Evolutionary conservation across 202 grass and related monocot genomes (phyloP).

Genomic region (Cymbopogon flexuosus): DNA sequence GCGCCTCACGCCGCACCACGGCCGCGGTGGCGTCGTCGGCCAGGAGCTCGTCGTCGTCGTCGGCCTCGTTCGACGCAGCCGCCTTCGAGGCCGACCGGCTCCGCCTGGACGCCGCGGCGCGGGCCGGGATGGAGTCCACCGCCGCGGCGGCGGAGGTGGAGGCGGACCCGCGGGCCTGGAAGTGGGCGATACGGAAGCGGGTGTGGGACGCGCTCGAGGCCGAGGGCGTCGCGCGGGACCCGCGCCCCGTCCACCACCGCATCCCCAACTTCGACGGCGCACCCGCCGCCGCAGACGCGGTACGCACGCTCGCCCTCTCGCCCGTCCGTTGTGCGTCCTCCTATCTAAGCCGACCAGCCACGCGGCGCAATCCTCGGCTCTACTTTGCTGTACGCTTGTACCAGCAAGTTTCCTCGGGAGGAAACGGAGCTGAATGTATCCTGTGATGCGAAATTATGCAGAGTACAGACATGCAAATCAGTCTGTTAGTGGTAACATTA

Average conservation of each 20-base stretch:
- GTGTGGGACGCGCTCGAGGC: constrained; percentile 77
- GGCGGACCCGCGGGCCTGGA: constrained; percentile 54
- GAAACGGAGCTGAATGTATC: too few relatives aligned
- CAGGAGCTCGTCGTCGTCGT: constrained; percentile 9
- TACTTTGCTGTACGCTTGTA: background rate
- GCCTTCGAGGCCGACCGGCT: constrained; percentile 70
- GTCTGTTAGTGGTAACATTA: background rate
- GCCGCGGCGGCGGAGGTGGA: constrained; percentile 3
- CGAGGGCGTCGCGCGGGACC: constrained; percentile 55
- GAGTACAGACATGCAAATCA: too few relatives aligned
- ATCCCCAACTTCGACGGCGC: constrained; percentile 86
- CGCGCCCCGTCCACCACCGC: constrained; percentile 79
- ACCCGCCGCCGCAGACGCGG: constrained; percentile 47
- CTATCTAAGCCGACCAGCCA: background rate
- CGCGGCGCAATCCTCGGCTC: too few relatives aligned
- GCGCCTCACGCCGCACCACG: background rate
- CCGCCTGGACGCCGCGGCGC: constrained; percentile 52
- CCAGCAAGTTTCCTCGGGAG: too few relatives aligned
- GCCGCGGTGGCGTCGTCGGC: background rate
- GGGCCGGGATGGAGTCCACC: constrained; percentile 36
- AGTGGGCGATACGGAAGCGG: constrained; percentile 68
- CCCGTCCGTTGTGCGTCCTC: background rate
- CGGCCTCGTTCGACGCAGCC: constrained; percentile 52
- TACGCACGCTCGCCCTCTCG: background rate
- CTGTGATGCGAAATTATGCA: too few relatives aligned